A percentile compares a stretch with the other conserved stretches of the same genome.
phyloP scores from a whole-genome alignment of 2,329 filamentous ascomycete species.

The Pseudocercospora eumusae region DNA sequence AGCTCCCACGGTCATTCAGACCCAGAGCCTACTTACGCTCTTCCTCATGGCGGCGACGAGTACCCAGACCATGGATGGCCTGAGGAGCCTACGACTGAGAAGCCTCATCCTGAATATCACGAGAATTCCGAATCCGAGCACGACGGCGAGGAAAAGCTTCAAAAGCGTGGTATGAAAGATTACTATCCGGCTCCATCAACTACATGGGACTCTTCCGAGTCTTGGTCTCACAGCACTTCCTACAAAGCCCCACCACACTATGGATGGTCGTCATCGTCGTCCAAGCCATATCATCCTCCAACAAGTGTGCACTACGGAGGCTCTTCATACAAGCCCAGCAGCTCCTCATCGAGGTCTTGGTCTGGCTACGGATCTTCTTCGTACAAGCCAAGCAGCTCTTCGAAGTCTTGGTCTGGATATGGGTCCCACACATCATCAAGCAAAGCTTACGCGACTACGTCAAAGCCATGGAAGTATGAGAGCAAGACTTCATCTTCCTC shows the following conservation, averaged over 20 bases:
- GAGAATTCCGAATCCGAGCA: not conserved
- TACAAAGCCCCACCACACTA: not conserved
- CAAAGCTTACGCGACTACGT: not conserved
- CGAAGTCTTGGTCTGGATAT: constrained; percentile 2
- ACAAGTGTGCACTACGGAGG: not conserved
- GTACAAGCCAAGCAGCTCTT: not conserved
- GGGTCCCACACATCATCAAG: not conserved
- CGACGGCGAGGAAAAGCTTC: not conserved
- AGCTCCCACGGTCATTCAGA: not conserved
- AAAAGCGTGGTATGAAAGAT: not conserved
- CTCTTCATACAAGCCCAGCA: not conserved
- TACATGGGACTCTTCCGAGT: not conserved
- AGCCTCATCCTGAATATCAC: not conserved
- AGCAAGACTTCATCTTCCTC: not conserved
- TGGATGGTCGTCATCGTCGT: not conserved
- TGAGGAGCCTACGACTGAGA: not conserved
- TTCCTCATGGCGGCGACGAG: not conserved
- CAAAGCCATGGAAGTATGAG: not conserved
- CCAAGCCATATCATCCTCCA: constrained; percentile 4
- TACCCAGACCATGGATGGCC: not conserved
- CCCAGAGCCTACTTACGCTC: not conserved
- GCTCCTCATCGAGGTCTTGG: not conserved
- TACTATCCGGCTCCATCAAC: not conserved
- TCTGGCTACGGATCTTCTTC: not conserved
- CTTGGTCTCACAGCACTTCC: constrained; percentile 5